Base-by-base conservation (phyloP, 768 basidiomycete genomes). In the Phylloporus rhodoxanthus region DNA sequence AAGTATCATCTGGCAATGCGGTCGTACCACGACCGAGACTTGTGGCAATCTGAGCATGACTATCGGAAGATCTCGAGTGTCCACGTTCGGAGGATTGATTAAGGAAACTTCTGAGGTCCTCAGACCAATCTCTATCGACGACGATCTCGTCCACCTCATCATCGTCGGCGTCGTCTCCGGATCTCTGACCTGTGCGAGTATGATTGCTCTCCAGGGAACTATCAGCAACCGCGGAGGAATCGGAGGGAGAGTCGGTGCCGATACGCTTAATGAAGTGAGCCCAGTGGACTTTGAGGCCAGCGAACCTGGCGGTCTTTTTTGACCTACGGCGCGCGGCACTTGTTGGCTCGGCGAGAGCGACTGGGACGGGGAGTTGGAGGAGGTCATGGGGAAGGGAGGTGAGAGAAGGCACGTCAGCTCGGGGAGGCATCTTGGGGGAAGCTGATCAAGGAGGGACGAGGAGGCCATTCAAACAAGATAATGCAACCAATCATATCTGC, bases 51-150 rank as follows among this genome's bases (percentile, higher is more conserved):
- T 68, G 63, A 19, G 57, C 58, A 42, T 70, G 70, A 53, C 72
- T 75, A 45, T 68, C 75, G 42, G 75, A 73, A 11, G 76, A 72
- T 67, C 78, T 79, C 37, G 81, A 76, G 14, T 72, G 74, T 15
- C 67, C 72, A 15, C 57, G 45, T 69, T 77, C 74, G 25, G 83
- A 81, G 14, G 80, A 78, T 47, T 76, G 76, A 20, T 76, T 67
- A 36, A 73, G 63, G 19, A 77, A 77, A 45, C 72, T 80, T 62
- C 75, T 78, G 53, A 77, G 71, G 52, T 80, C 79, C 48, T 81
- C 80, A 2, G 75, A 69, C 85, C 84, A 86, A 28, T 74, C 68
- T 41, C 85, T 76, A 64, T 90, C 87, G 14, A 90, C 87, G 20
- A 90, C 80, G 19, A 88, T 78, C 69, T 86, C 79, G 64, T 90